These are phyloP conservation scores for Tympanopsis confertula DNA, from an alignment of 2,329 filamentous ascomycete species.

Conservation along the genomic window DNA sequence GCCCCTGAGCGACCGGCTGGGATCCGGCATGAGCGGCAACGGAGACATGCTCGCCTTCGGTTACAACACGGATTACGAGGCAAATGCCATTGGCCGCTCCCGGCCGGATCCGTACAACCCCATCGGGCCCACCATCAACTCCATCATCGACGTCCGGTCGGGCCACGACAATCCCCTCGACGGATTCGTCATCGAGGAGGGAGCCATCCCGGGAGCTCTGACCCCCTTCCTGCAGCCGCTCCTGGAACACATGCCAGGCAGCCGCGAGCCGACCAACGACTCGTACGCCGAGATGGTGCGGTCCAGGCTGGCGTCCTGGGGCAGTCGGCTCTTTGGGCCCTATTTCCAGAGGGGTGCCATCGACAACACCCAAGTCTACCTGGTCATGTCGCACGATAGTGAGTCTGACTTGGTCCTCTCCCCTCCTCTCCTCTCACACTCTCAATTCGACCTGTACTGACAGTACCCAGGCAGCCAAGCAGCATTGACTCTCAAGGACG, in stretches of 20 bases:
- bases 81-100: constrained; percentile 11
- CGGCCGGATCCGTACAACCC: constrained; percentile 37
- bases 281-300: constrained; percentile 27
- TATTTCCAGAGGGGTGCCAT: constrained; percentile 43
- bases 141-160: constrained; percentile 46
- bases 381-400: constrained; percentile 58
- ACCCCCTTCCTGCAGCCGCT: constrained; percentile 42
- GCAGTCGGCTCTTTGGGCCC: constrained; percentile 46
- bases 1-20: constrained; percentile 41
- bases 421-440: constrained; percentile 16
- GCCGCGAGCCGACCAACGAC: constrained; percentile 22
- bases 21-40: constrained; percentile 52
- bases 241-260: constrained; percentile 40
- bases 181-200: constrained; percentile 54
- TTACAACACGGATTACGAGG: constrained; percentile 15
- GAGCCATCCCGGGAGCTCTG: constrained; percentile 45
- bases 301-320: constrained; percentile 32
- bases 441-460: constrained; percentile 56
- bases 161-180: constrained; percentile 40
- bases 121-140: constrained; percentile 50
- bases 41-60: constrained; percentile 56
- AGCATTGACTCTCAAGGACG: constrained; percentile 42
- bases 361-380: constrained; percentile 48
- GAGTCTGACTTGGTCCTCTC: constrained; percentile 9
- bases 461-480: constrained; percentile 55